These are phyloP conservation scores for Lantana camara DNA, from an alignment of 257 asterid genomes.

Conservation along the genomic window DNA sequence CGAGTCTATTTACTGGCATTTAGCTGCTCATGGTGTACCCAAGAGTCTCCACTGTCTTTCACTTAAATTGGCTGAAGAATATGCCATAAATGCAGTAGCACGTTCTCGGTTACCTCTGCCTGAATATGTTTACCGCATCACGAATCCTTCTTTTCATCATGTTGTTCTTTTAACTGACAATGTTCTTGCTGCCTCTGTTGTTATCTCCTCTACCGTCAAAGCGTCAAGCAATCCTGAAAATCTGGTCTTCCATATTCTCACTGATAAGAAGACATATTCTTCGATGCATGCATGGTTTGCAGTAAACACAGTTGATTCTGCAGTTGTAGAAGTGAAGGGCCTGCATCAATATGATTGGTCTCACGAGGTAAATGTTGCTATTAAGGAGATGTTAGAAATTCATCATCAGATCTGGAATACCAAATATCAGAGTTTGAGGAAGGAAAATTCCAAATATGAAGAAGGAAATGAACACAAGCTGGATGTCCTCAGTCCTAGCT, in stretches of 20 bases:
- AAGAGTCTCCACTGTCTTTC: conserved; percentile 76
- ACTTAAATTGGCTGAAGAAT: conserved; percentile 79
- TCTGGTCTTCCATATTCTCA: conserved; percentile 76
- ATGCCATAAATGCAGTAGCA: conserved; percentile 69
- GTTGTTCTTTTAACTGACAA: conserved; percentile 85
- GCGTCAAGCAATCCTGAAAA: conserved; percentile 54
- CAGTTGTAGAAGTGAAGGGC: conserved; percentile 82
- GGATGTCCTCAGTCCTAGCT: conserved; percentile 61
- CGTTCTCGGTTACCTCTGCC: conserved; percentile 78
- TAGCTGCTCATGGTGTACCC: conserved; percentile 80
- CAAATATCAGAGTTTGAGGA: conserved; percentile 46
- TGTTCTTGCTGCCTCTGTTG: conserved; percentile 89
- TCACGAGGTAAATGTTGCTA: conserved; percentile 60
- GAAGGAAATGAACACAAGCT: conserved; percentile 47
- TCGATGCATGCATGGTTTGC: conserved; percentile 96
- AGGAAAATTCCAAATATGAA: conserved; percentile 38
- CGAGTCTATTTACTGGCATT: conserved; percentile 75
- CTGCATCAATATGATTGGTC: conserved; percentile 91
- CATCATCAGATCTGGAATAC: conserved; percentile 67
- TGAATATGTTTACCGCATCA: conserved; percentile 60
- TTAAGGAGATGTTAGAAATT: conserved; percentile 72
- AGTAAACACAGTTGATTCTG: conserved; percentile 52
- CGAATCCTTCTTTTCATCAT: conserved; percentile 65
- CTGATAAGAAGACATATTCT: conserved; percentile 81
- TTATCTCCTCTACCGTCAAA: conserved; percentile 61